Percentiles rank a stretch among this genome's conserved stretches.
phyloP scores from a whole-genome alignment of 257 asterid genomes.

The Nicotiana benthamiana region DNA sequence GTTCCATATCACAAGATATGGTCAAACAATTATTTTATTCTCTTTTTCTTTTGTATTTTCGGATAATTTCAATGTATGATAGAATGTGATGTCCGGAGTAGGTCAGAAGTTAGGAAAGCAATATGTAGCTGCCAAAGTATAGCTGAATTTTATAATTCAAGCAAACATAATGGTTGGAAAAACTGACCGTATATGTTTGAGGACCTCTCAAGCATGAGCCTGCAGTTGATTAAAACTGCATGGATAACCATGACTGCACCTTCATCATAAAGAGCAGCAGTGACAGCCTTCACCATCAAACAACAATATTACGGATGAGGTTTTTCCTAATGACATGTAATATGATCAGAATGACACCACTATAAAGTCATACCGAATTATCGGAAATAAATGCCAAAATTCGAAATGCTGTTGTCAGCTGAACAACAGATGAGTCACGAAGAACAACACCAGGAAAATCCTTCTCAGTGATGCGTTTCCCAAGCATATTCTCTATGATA shows the following conservation, averaged over 20 bases:
- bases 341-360: background rate
- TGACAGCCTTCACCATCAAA: slow-evolving; percentile 48
- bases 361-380: slow-evolving; percentile 42
- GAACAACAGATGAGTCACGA: slow-evolving; percentile 81
- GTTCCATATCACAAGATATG: background rate
- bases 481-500: slow-evolving; percentile 74
- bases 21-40: background rate
- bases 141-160: slow-evolving; percentile 1
- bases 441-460: slow-evolving; percentile 83
- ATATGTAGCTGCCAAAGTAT: background rate
- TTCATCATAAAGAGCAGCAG: slow-evolving; percentile 89
- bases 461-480: slow-evolving; percentile 90
- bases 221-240: slow-evolving; percentile 86
- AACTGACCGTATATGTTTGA: slow-evolving; percentile 86
- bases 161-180: background rate
- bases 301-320: background rate
- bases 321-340: background rate
- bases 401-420: slow-evolving; percentile 86
- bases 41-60: background rate
- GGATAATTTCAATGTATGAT: background rate
- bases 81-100: background rate
- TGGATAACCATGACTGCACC: slow-evolving; percentile 95
- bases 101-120: background rate
- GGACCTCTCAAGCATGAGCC: slow-evolving; percentile 89
- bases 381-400: slow-evolving; percentile 88